Evolutionary conservation across 1,284 basidiomycete species (phyloP), one percentile per base, ranked within the genome.

Genomic region (Cutaneotrichosporon sp.): DNA sequence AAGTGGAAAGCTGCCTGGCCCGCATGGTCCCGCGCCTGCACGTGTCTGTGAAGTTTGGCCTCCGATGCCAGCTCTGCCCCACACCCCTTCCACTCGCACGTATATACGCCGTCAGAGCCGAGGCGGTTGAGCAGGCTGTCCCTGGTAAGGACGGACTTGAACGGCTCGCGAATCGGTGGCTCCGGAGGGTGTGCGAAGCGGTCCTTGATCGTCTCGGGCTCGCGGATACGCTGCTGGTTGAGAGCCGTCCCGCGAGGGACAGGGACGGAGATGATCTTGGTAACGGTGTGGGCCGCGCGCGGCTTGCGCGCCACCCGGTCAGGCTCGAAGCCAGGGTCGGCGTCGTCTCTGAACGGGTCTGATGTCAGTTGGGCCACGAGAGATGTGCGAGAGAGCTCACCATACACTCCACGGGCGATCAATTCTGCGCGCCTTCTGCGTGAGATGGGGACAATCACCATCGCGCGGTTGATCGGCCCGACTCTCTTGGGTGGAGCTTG

Each of bases 51-150:
- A 6, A 77, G 64, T n/a, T 64, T 54, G 31, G 42, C 27, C 58
- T 77, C 74, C 33, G 60, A 67, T 5, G 54, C 73, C 13, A 77
- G 58, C 14, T 71, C 54, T 1, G 73, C 65, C 47, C 69, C 68
- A 27, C 75, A 77, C 4, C 70, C 73, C 56, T 76, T 70, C 75
- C 75, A 77, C 8, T 57, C 60, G 51, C 75, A 77, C 9, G 18
- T 7, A 22, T 64, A 63, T 31, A 29, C 29, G 29, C 29, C 29
- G 29, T 29, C 29, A 4, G 62, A 58, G n/a, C 54, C 60, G 10
- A 63, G 33, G 9, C 72, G 61, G n/a, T 70, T 63, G 10, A 72
- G 49, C 25, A 77, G 46, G 14, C 64, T 69, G 4, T 62, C n/a
- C 29, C 66, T 60, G 5, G 62, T 58, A 18, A 77, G 59, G 1